Evolutionary conservation across 2,329 filamentous ascomycete genomes (phyloP).

Genomic region (Aspergillus ustus): DNA sequence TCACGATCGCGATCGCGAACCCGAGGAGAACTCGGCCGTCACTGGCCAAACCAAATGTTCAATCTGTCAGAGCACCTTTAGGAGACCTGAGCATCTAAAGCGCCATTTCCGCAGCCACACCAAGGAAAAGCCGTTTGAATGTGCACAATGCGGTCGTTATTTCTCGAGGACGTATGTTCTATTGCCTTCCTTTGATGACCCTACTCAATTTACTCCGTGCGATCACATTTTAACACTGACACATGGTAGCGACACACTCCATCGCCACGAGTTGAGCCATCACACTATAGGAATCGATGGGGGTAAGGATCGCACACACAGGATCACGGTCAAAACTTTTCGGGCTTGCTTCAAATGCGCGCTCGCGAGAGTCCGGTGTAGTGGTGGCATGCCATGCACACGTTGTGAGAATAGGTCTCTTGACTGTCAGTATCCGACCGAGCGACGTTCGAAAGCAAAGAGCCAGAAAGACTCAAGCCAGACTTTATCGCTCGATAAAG

Average conservation of each 20-base stretch:
- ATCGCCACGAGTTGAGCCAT: slow-evolving; percentile 46
- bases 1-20: slow-evolving; percentile 21
- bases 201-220: neutral
- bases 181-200: neutral
- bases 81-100: slow-evolving; percentile 47
- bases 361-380: slow-evolving; percentile 45
- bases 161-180: slow-evolving; percentile 47
- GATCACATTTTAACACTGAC: slow-evolving; percentile 10
- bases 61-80: slow-evolving; percentile 44
- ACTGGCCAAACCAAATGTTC: slow-evolving; percentile 36
- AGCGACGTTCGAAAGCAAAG: slow-evolving; percentile 42
- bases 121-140: slow-evolving; percentile 47
- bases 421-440: slow-evolving; percentile 46
- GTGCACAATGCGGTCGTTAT: slow-evolving; percentile 45
- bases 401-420: slow-evolving; percentile 44
- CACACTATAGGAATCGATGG: slow-evolving; percentile 40
- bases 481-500: slow-evolving; percentile 14
- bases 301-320: slow-evolving; percentile 41
- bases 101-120: slow-evolving; percentile 48
- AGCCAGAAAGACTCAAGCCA: slow-evolving; percentile 22
- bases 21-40: slow-evolving; percentile 17
- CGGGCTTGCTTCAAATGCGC: slow-evolving; percentile 47
- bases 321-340: slow-evolving; percentile 49
- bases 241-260: slow-evolving; percentile 41
- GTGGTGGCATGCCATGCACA: slow-evolving; percentile 42